These are phyloP conservation scores for Cladosporium sp. DNA, from an alignment of 2,329 filamentous ascomycete genomes.

Conservation along the genomic window DNA sequence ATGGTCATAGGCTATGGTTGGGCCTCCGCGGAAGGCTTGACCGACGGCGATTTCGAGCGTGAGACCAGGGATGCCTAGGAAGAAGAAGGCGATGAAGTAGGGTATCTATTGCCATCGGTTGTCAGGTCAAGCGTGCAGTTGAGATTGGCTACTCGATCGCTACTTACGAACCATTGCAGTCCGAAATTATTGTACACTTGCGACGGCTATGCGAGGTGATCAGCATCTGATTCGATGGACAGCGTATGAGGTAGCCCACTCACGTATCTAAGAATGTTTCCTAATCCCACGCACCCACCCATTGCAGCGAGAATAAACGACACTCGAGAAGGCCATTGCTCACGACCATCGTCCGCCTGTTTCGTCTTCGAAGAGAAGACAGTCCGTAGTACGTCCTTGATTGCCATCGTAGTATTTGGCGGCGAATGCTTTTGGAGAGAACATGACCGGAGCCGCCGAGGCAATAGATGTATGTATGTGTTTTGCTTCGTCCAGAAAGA, in stretches of 20 bases:
- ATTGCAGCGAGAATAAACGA: slow-evolving; percentile 56
- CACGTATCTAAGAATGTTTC: slow-evolving; percentile 36
- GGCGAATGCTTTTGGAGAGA: background rate
- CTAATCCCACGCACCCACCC: slow-evolving; percentile 56
- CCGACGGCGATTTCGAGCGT: slow-evolving; percentile 53
- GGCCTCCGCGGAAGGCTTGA: slow-evolving; percentile 47
- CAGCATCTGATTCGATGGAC: background rate
- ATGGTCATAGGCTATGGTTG: slow-evolving; percentile 35
- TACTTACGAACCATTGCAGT: slow-evolving; percentile 55
- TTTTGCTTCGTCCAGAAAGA: background rate
- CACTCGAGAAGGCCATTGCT: slow-evolving; percentile 54
- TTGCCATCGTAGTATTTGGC: slow-evolving; percentile 2
- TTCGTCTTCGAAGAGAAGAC: slow-evolving; percentile 15
- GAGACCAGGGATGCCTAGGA: slow-evolving; percentile 54
- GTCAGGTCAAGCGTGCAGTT: background rate
- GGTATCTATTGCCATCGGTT: background rate
- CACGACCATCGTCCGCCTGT: slow-evolving; percentile 40
- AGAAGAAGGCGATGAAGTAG: slow-evolving; percentile 41
- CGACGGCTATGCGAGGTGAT: slow-evolving; percentile 40
- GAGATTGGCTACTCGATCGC: background rate
- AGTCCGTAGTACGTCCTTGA: slow-evolving; percentile 11
- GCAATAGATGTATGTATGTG: background rate
- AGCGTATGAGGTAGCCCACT: background rate
- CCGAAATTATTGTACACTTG: slow-evolving; percentile 59
- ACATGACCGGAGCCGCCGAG: background rate